phyloP scores from a whole-genome alignment of 345 rosid genomes.

The Heritiera fomes region DNA sequence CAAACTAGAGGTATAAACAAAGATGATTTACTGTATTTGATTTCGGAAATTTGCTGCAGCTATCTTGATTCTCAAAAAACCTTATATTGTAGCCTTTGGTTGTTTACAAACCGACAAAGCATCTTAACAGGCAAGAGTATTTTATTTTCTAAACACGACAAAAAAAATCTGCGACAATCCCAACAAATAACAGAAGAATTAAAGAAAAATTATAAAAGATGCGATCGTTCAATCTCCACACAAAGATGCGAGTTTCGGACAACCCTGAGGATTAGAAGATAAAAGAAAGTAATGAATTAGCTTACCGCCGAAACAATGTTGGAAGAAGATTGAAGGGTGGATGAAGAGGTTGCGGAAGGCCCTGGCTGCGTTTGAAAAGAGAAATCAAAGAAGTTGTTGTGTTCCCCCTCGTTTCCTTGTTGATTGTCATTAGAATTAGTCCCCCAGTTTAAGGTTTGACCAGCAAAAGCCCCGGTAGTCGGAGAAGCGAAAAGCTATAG shows the following conservation, averaged over 20 bases:
- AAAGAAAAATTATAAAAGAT: neutral
- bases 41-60: no score
- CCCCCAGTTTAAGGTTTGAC: constrained; percentile 28
- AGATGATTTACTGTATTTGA: no score
- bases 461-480: constrained; percentile 14
- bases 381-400: constrained; percentile 57
- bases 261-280: neutral
- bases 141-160: neutral
- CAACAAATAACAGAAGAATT: neutral
- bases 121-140: neutral
- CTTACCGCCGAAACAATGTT: constrained; percentile 42
- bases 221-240: no score
- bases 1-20: no score
- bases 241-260: neutral
- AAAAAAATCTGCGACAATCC: neutral
- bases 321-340: constrained; percentile 33
- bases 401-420: neutral
- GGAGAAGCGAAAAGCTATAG: neutral
- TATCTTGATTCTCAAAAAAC: no score
- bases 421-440: no score
- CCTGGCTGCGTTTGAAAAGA: constrained; percentile 60
- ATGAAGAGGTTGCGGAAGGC: constrained; percentile 37
- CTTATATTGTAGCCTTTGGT: neutral
- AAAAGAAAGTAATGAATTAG: neutral
- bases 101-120: neutral